Conservation (phyloP, 1,139 yeast genomes). For the Taphrina sp. region DNA sequence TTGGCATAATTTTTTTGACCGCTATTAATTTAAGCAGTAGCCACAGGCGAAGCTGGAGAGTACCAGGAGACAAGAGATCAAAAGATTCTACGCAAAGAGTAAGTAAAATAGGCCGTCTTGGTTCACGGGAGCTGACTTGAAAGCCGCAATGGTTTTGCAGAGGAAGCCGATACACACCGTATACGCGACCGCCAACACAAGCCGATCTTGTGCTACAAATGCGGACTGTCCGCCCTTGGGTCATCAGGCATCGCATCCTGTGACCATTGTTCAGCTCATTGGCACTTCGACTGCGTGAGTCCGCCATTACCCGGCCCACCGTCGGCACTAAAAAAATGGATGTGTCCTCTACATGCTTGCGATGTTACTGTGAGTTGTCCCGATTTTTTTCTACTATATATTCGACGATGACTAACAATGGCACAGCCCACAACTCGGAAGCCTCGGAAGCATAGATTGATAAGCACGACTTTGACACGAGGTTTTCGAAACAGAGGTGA, state of each 20-base stretch:
- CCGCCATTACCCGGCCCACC: constrained; percentile 77
- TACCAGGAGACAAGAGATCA: constrained; percentile 64
- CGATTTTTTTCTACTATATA: neutral
- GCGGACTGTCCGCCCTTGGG: constrained; percentile 67
- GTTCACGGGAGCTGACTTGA: constrained; percentile 42
- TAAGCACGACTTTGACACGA: constrained; percentile 58
- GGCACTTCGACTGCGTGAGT: constrained; percentile 87
- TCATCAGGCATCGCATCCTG: constrained; percentile 64
- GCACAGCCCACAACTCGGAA: constrained; percentile 23
- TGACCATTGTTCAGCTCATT: constrained; percentile 79
- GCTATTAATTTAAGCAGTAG: constrained; percentile 44
- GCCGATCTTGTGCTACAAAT: constrained; percentile 69
- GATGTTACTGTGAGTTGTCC: constrained; percentile 49
- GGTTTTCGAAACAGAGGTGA: constrained; percentile 67
- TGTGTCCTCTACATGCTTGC: constrained; percentile 85
- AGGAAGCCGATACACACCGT: constrained; percentile 61
- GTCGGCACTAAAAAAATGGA: constrained; percentile 81
- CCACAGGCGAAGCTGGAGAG: constrained; percentile 66
- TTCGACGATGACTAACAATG: neutral
- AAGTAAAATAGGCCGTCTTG: constrained; percentile 24
- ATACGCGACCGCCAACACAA: constrained; percentile 64
- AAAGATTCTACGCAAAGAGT: constrained; percentile 43
- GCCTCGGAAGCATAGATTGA: constrained; percentile 55
- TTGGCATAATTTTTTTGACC: neutral
- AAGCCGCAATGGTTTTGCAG: constrained; percentile 43